These are phyloP conservation scores for Thermochaetoides thermophila DNA, from an alignment of 495 filamentous ascomycete genomes.

Conservation along the genomic window DNA sequence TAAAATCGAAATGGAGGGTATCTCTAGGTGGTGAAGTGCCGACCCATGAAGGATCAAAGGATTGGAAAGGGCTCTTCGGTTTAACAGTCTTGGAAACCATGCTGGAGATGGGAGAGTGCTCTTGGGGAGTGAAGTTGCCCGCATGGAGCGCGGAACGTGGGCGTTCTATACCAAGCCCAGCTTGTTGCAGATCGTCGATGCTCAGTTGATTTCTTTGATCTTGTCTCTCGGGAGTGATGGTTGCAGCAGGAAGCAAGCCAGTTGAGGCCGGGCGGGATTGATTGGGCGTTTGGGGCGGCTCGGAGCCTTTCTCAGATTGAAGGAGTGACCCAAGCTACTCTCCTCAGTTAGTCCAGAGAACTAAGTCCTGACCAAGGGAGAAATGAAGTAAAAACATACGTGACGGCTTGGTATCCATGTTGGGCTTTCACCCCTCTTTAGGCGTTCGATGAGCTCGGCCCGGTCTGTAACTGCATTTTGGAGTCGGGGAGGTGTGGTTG, in stretches of 20 bases:
- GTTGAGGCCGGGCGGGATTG: constrained; percentile 20
- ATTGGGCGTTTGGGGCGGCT: constrained; percentile 21
- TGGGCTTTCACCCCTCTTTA: constrained; percentile 68
- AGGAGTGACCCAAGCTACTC: constrained; percentile 26
- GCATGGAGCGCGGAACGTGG: constrained; percentile 79
- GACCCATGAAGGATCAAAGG: constrained; percentile 27
- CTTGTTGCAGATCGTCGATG: constrained; percentile 17
- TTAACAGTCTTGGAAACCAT: too few relatives aligned
- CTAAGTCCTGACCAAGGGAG: not conserved
- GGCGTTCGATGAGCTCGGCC: constrained; percentile 65
- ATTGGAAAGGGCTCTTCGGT: too few relatives aligned
- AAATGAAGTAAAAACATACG: constrained; percentile 33
- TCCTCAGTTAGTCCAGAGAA: constrained; percentile 3
- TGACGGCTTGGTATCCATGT: constrained; percentile 54
- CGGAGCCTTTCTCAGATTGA: constrained; percentile 12
- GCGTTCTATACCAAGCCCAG: constrained; percentile 55
- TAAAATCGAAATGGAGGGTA: constrained; percentile 25
- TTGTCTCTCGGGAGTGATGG: constrained; percentile 28
- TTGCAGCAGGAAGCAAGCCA: constrained; percentile 23
- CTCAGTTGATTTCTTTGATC: constrained; percentile 7
- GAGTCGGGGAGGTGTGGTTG: constrained; percentile 24
- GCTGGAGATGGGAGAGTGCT: too few relatives aligned
- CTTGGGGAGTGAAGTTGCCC: constrained; percentile 67
- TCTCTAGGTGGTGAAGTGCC: constrained; percentile 33
- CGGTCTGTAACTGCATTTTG: constrained; percentile 37